Evolutionary conservation across 805 yeast species (phyloP), one percentile per base, ranked within the genome.

Genomic region (Barnettozyma sp.): DNA sequence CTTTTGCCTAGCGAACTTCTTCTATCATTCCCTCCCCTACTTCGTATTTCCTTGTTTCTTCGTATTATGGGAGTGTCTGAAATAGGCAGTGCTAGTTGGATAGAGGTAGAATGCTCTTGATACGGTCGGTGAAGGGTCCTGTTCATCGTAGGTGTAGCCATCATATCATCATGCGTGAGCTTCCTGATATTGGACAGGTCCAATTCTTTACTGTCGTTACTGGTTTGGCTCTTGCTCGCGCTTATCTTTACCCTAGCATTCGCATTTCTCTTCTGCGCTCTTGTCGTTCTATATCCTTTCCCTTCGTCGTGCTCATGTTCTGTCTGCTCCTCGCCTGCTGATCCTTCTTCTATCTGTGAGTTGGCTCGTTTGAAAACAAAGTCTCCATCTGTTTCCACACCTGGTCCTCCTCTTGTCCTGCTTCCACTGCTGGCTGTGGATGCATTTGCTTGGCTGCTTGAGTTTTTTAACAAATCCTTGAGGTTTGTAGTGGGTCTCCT

Each of bases 1-100:
- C 92, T 61, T 35, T 71, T 69, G 26, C 68, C 53, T 44, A 77
- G 57, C 1, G 82, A 74, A 2, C 73, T 50, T 35, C 81, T 52
- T 45, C 82, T 61, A 20, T 38, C 29, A 10, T 58, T 26, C 51
- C 44, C 39, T n/a, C 37, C 21, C 6, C 43, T 49, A 17, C 49
- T 48, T 26, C 63, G 47, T 22, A 57, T 30, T 33, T 56, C 52
- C 35, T 64, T 58, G 42, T 62, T 62, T 44, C 61, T 46, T 33
- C 54, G 51, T 23, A 59, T 59, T 35, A 61, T 52, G 6, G 69
- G 69, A 2, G 68, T 55, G 34, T 63, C 68, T 2, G 63, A 45
- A 7, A 52, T 36, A 1, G 67, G 64, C 19, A 63, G 40, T 14
- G 60, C 36, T 8, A 53, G 29, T 24, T 54, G 58, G 15, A 45